Conservation (phyloP, 169 alveolate species). For the Eimeria necatrix region DNA sequence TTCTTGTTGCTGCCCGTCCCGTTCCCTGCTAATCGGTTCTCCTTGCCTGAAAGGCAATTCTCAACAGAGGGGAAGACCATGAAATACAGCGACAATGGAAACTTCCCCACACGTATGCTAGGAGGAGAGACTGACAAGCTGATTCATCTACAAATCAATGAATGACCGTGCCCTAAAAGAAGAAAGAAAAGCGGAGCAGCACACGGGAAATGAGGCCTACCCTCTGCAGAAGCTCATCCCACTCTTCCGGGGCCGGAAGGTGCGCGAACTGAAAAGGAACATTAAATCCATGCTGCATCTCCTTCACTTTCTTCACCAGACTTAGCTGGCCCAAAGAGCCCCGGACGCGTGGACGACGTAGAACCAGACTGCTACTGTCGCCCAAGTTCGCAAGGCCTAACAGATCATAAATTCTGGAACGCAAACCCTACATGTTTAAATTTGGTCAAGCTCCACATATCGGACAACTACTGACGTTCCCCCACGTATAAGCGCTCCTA, state of each 20-base stretch:
- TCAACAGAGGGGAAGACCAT: too few species aligned
- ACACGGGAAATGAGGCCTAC: neutral
- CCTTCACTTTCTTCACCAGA: slow-evolving; percentile 82
- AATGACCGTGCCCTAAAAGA: too few species aligned
- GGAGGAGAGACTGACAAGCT: too few species aligned
- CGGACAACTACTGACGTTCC: neutral
- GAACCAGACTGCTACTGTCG: slow-evolving; percentile 83
- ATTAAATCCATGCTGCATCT: slow-evolving; percentile 85
- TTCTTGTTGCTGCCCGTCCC: too few species aligned
- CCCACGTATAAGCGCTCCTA: neutral
- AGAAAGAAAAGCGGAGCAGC: neutral
- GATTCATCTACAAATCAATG: too few species aligned
- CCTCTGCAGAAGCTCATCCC: slow-evolving; percentile 41
- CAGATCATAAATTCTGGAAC: neutral
- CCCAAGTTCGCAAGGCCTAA: slow-evolving; percentile 84
- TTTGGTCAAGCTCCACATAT: neutral
- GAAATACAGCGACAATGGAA: too few species aligned
- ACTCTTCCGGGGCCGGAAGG: slow-evolving; percentile 80
- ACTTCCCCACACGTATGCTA: too few species aligned
- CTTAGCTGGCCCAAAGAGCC: slow-evolving; percentile 79
- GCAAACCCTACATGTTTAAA: neutral
- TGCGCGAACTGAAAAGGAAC: slow-evolving; percentile 84
- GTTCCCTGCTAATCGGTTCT: too few species aligned
- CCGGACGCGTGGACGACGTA: slow-evolving; percentile 68
- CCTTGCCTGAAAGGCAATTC: too few species aligned